A percentile compares a stretch with the other conserved stretches of the same genome.
These are phyloP conservation scores for Aspergillus nanangensis DNA, from an alignment of 495 filamentous ascomycete genomes.

Conservation along the genomic window DNA sequence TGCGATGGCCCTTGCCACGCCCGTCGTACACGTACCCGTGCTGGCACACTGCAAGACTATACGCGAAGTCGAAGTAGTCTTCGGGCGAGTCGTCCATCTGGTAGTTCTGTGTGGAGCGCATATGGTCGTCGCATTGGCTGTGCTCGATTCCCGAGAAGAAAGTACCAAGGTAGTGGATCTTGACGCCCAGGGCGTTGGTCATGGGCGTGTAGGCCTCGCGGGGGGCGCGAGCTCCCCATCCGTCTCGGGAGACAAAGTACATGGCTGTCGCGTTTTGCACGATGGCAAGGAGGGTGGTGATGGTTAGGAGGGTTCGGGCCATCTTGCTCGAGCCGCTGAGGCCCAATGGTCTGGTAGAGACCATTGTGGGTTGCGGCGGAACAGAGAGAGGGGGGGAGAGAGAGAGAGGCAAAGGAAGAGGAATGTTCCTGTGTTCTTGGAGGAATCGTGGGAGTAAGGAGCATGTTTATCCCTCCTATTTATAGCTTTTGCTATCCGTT, in stretches of 20 bases:
- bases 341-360: neutral
- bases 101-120: neutral
- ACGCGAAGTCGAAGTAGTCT: slow-evolving; percentile 3
- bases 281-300: neutral
- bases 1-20: slow-evolving; percentile 4
- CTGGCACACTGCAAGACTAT: slow-evolving; percentile 1
- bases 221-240: slow-evolving; percentile 1
- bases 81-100: slow-evolving; percentile 3
- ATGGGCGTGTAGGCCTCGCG: slow-evolving; percentile 2
- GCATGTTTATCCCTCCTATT: no score
- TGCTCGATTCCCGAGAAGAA: neutral
- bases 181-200: slow-evolving; percentile 1
- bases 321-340: neutral
- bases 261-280: neutral
- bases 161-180: slow-evolving; percentile 1
- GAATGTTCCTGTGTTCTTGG: neutral
- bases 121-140: neutral
- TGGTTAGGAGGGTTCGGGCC: slow-evolving; percentile 1
- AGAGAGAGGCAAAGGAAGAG: neutral
- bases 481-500: no score
- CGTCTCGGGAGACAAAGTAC: slow-evolving; percentile 3
- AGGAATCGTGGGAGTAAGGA: no score
- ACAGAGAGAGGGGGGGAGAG: neutral
- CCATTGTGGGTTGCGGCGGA: neutral
- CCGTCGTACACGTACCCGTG: slow-evolving; percentile 4